A percentile compares a stretch with the other conserved stretches of the same genome.
phyloP scores from a whole-genome alignment of 139 green algal genomes.

The Diplosphaera chodatii region DNA sequence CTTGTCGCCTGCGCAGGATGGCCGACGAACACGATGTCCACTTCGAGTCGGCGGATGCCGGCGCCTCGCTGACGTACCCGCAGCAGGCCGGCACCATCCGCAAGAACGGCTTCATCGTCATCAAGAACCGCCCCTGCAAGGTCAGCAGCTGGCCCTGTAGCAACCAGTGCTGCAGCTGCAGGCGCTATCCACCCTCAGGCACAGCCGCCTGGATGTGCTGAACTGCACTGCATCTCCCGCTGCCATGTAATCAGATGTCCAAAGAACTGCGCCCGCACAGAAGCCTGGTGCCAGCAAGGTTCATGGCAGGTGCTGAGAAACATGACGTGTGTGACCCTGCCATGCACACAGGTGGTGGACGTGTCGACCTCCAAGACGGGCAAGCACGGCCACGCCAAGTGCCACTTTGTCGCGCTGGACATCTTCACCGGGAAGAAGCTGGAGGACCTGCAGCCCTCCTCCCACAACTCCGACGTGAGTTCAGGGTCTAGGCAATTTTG shows the following conservation, averaged over 20 bases:
- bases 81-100: conserved; percentile 90
- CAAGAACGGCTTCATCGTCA: conserved; percentile 96
- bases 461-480: conserved; percentile 92
- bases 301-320: too few relatives aligned
- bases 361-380: conserved; percentile 99
- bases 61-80: conserved; percentile 72
- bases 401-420: conserved; percentile 92
- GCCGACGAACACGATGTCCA: conserved; percentile 51
- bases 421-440: conserved; percentile 99
- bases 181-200: too few relatives aligned
- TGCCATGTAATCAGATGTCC: conserved; percentile 66
- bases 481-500: too few relatives aligned
- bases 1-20: conserved; percentile 9
- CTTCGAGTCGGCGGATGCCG: conserved; percentile 68
- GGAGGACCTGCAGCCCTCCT: conserved; percentile 95
- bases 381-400: conserved; percentile 99
- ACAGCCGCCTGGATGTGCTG: too few relatives aligned
- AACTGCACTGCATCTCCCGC: neutral
- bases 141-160: conserved; percentile 37
- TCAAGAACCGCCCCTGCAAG: conserved; percentile 95
- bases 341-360: conserved; percentile 81
- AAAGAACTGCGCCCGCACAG: too few relatives aligned
- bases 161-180: too few relatives aligned
- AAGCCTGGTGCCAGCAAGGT: too few relatives aligned
- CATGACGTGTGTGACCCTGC: too few relatives aligned